Conservation (phyloP, 2,329 filamentous ascomycete genomes). For the Graphiopsis chlorocephala region DNA sequence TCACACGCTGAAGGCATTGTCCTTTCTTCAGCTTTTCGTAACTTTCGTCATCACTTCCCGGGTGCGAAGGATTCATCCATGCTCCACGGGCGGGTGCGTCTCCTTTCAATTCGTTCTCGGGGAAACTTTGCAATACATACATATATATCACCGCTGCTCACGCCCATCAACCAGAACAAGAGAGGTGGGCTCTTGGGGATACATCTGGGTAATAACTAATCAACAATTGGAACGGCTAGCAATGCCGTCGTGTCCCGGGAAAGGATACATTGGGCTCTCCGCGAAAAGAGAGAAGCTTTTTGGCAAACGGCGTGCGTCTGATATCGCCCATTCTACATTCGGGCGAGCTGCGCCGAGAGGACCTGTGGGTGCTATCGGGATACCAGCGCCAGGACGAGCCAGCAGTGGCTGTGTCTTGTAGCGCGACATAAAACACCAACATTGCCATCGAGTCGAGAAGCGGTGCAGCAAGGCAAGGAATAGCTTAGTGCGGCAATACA, state of each 20-base stretch:
- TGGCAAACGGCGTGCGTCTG: not conserved
- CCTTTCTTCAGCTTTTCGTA: not conserved
- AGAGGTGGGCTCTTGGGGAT: not conserved
- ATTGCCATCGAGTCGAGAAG: not conserved
- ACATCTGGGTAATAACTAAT: not conserved
- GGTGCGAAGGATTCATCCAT: too few relatives aligned
- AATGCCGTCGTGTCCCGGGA: not conserved
- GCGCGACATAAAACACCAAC: not conserved
- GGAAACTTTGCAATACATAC: not conserved
- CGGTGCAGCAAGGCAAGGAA: not conserved
- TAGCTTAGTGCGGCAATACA: not conserved
- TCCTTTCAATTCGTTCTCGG: not conserved
- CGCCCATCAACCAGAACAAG: not conserved
- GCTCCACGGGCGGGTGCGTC: not conserved
- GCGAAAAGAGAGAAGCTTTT: not conserved
- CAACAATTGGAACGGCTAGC: not conserved
- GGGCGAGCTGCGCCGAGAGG: not conserved
- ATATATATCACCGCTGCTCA: not conserved
- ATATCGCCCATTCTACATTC: not conserved
- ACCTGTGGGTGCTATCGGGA: not conserved
- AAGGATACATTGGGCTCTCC: not conserved
- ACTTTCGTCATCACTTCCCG: not conserved
- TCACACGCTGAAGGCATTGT: conserved; percentile 56
- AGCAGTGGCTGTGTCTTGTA: not conserved
- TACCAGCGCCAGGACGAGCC: not conserved